Conservation (phyloP, 73 alveolate genomes). For the Symbiodinium pilosum region DNA sequence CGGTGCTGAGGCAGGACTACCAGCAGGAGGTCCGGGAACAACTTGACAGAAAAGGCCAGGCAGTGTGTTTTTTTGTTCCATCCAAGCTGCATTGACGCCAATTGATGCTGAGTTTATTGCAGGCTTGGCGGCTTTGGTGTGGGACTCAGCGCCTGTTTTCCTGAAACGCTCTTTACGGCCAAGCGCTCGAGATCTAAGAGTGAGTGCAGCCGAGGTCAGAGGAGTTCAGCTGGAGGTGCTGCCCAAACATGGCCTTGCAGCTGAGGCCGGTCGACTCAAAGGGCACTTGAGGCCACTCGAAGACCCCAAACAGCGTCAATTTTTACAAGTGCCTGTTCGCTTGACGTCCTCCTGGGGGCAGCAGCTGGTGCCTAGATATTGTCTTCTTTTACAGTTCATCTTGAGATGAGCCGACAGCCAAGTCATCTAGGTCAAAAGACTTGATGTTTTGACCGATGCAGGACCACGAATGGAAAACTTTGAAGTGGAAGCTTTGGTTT, state of each 20-base stretch:
- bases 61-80: no score
- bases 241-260: slow-evolving; percentile 46
- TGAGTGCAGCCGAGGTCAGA: neutral
- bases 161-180: no score
- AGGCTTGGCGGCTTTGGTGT: no score
- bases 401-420: no score
- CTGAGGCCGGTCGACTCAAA: slow-evolving; percentile 31
- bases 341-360: neutral
- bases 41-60: neutral
- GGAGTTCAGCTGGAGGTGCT: slow-evolving; percentile 29
- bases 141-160: no score
- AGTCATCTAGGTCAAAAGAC: no score
- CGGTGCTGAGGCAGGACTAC: neutral
- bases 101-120: no score
- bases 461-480: neutral
- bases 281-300: no score
- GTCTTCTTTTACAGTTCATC: neutral
- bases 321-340: neutral
- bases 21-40: neutral
- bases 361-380: no score
- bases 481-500: slow-evolving; percentile 48
- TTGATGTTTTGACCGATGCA: no score
- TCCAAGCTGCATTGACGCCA: no score
- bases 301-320: neutral
- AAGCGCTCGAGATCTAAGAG: neutral